These are phyloP conservation scores for Barnettozyma botsteinii DNA, from an alignment of 805 yeast genomes.

Conservation along the genomic window DNA sequence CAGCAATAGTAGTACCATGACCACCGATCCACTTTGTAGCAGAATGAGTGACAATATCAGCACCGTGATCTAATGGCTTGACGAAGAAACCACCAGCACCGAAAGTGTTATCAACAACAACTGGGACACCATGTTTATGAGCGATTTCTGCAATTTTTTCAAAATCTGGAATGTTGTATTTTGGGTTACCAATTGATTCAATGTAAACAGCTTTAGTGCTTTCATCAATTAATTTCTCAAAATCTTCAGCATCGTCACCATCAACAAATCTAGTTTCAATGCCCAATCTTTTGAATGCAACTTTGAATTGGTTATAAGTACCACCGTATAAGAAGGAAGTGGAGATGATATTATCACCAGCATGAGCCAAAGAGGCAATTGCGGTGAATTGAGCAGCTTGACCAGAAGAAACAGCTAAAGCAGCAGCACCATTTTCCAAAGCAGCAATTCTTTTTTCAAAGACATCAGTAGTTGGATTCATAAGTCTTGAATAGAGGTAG, in stretches of 20 bases:
- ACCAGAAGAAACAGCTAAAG: conserved; percentile 88
- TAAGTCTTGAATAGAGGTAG: conserved; percentile 80
- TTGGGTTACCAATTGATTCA: conserved; percentile 91
- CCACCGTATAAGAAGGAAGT: conserved; percentile 92
- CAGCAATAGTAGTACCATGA: conserved; percentile 92
- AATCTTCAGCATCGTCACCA: conserved; percentile 70
- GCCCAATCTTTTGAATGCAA: conserved; percentile 83
- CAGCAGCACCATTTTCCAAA: conserved; percentile 88
- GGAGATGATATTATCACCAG: conserved; percentile 87
- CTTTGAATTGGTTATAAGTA: conserved; percentile 92
- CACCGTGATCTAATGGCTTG: conserved; percentile 83
- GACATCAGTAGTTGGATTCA: conserved; percentile 89
- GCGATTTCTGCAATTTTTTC: conserved; percentile 69
- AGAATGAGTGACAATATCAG: conserved; percentile 87
- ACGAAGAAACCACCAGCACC: conserved; percentile 94
- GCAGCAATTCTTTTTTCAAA: conserved; percentile 89
- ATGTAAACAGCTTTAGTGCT: conserved; percentile 86
- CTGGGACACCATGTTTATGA: conserved; percentile 81
- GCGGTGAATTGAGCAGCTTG: conserved; percentile 94
- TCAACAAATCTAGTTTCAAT: conserved; percentile 79
- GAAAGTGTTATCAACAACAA: conserved; percentile 92
- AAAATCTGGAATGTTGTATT: conserved; percentile 88
- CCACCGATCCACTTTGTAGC: conserved; percentile 99
- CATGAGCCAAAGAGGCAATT: conserved; percentile 72
- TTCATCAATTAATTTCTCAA: conserved; percentile 68